Conservation (phyloP, 1,284 basidiomycete genomes). For the Tilletia horrida region DNA sequence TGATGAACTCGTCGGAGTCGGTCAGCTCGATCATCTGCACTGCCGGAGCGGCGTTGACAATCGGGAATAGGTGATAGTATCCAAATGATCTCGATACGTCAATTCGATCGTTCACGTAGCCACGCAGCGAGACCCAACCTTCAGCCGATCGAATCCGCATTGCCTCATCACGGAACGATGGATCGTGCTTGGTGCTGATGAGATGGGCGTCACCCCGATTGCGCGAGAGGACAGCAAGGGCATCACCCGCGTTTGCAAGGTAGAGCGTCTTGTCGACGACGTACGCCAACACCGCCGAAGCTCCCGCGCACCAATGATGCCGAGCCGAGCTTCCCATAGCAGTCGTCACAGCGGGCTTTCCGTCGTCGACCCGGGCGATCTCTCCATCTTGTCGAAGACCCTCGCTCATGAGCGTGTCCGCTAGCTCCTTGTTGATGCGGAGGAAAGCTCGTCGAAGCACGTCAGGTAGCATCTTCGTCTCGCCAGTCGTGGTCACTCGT, state of each 20-base stretch:
- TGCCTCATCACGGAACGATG: slow-evolving; percentile 81
- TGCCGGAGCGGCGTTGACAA: slow-evolving; percentile 84
- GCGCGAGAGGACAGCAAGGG: slow-evolving; percentile 81
- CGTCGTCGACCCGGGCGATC: slow-evolving; percentile 6
- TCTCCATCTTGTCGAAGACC: slow-evolving; percentile 34
- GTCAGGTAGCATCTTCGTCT: slow-evolving; percentile 30
- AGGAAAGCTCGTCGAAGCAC: slow-evolving; percentile 50
- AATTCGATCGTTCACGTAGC: slow-evolving; percentile 85
- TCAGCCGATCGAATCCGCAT: slow-evolving; percentile 83
- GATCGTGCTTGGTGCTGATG: slow-evolving; percentile 81
- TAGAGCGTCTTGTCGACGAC: slow-evolving; percentile 76
- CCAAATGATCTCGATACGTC: slow-evolving; percentile 91
- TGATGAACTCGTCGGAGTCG: slow-evolving; percentile 91
- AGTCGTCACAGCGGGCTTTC: slow-evolving; percentile 31
- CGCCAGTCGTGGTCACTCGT: neutral
- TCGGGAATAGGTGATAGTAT: slow-evolving; percentile 83
- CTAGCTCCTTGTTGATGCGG: slow-evolving; percentile 48
- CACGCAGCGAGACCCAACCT: slow-evolving; percentile 93
- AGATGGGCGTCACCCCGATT: slow-evolving; percentile 71
- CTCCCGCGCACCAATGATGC: slow-evolving; percentile 55
- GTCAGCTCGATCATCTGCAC: slow-evolving; percentile 69
- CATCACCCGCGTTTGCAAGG: slow-evolving; percentile 85
- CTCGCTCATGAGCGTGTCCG: slow-evolving; percentile 46
- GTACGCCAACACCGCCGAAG: slow-evolving; percentile 83
- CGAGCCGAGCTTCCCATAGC: slow-evolving; percentile 1